Evolutionary conservation across 2,329 filamentous ascomycete species (phyloP).

Genomic region (Penicillium sp.): DNA sequence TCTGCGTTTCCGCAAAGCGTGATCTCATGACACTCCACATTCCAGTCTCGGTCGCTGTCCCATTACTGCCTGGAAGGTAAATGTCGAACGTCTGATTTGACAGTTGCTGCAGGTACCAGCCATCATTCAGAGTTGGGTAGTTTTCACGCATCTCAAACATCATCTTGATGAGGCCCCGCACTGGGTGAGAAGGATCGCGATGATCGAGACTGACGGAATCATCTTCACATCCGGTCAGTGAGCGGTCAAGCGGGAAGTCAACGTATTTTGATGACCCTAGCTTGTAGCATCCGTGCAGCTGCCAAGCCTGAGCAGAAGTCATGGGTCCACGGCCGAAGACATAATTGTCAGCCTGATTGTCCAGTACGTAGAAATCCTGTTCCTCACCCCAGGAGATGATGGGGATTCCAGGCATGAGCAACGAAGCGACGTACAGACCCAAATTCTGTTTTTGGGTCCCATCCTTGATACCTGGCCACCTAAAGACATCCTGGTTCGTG

Average conservation of each 20-base stretch:
- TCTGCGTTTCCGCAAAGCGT: slow-evolving; percentile 50
- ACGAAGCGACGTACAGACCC: slow-evolving; percentile 58
- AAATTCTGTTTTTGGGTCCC: slow-evolving; percentile 59
- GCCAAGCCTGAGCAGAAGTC: slow-evolving; percentile 61
- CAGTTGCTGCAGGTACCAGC: slow-evolving; percentile 55
- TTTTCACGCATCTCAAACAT: slow-evolving; percentile 61
- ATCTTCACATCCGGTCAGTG: slow-evolving; percentile 56
- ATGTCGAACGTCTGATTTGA: slow-evolving; percentile 56
- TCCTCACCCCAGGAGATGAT: slow-evolving; percentile 66
- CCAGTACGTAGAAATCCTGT: slow-evolving; percentile 63
- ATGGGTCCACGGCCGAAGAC: slow-evolving; percentile 65
- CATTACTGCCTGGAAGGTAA: slow-evolving; percentile 54
- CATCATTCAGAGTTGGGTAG: slow-evolving; percentile 61
- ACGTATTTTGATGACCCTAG: slow-evolving; percentile 58
- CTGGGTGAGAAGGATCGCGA: slow-evolving; percentile 60
- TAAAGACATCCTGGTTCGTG: slow-evolving; percentile 66
- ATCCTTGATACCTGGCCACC: slow-evolving; percentile 60
- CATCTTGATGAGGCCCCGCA: slow-evolving; percentile 60
- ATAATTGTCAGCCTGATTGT: slow-evolving; percentile 65
- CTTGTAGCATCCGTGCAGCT: slow-evolving; percentile 63
- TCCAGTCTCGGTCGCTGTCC: slow-evolving; percentile 55
- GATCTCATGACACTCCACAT: slow-evolving; percentile 61
- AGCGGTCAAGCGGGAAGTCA: slow-evolving; percentile 56
- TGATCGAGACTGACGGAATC: slow-evolving; percentile 59
- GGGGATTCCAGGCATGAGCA: slow-evolving; percentile 62